phyloP scores from a whole-genome alignment of 768 basidiomycete genomes.

The Podaxis sp. region DNA sequence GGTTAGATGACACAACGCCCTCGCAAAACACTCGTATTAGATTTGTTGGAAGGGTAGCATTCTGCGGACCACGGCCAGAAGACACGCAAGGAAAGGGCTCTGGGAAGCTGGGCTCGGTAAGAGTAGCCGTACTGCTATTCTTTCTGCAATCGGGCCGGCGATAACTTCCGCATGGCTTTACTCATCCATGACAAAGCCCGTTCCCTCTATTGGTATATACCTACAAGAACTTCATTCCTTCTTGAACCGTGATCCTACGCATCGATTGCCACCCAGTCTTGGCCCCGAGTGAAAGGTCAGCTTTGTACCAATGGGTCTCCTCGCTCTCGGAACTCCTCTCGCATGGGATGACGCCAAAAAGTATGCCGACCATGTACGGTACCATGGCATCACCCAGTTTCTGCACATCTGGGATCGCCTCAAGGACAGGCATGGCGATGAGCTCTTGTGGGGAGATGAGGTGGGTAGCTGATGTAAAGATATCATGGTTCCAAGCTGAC shows the following conservation, averaged over 20 bases:
- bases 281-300: neutral
- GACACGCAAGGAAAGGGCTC: neutral
- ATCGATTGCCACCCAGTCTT: neutral
- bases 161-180: constrained; percentile 17
- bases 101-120: constrained; percentile 1
- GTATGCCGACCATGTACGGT: constrained; percentile 84
- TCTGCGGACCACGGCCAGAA: neutral
- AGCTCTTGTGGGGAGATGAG: constrained; percentile 98
- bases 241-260: neutral
- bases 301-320: constrained; percentile 70
- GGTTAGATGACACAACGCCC: constrained; percentile 18
- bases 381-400: constrained; percentile 94
- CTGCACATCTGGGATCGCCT: constrained; percentile 89
- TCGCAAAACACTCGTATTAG: neutral
- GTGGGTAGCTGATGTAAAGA: constrained; percentile 39
- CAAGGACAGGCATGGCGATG: constrained; percentile 89
- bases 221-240: neutral
- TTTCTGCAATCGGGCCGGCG: constrained; percentile 21
- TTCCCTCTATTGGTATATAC: constrained; percentile 8
- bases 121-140: neutral
- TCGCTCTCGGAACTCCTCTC: constrained; percentile 91
- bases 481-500: constrained; percentile 7
- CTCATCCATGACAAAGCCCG: constrained; percentile 13
- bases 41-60: neutral
- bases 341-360: constrained; percentile 88